Evolutionary conservation across 495 filamentous ascomycete genomes (phyloP).

Genomic region (Xylaria flabelliformis): DNA sequence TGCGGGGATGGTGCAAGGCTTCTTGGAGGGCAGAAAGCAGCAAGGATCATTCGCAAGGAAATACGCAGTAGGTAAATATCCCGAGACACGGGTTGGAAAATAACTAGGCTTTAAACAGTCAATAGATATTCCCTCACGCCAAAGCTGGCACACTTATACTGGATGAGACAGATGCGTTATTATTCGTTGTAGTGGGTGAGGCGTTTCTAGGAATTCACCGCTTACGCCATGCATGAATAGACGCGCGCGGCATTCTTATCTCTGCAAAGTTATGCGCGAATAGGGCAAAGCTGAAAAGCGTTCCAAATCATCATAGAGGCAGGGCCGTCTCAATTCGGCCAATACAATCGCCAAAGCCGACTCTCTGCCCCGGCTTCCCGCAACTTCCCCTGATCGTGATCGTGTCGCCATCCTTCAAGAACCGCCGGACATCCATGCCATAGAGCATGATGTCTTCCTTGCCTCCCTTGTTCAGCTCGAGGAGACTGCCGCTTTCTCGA

Average conservation of each 20-base stretch:
- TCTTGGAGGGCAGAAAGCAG: not conserved
- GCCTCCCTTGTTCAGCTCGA: slow-evolving; percentile 75
- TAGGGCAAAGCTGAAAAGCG: not conserved
- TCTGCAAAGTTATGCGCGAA: not conserved
- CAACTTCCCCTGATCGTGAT: slow-evolving; percentile 73
- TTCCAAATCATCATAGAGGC: slow-evolving; percentile 13
- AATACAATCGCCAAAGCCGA: slow-evolving; percentile 77
- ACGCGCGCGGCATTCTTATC: not conserved
- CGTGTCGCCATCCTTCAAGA: slow-evolving; percentile 85
- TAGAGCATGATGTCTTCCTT: slow-evolving; percentile 71
- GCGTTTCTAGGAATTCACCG: not conserved
- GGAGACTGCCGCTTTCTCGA: slow-evolving; percentile 71
- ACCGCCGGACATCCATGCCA: slow-evolving; percentile 74
- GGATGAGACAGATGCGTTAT: not conserved
- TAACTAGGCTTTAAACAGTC: not conserved
- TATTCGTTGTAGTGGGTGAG: not conserved
- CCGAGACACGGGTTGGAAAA: not conserved
- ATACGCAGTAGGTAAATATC: not conserved
- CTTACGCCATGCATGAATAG: not conserved
- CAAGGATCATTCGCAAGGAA: not conserved
- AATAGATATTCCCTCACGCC: not conserved
- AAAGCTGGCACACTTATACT: not conserved
- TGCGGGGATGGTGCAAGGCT: not conserved
- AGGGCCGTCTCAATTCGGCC: slow-evolving; percentile 58
- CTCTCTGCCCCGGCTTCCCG: slow-evolving; percentile 59